Conservation (phyloP, 352 stramenopile species). For the Aphanomyces astaci region DNA sequence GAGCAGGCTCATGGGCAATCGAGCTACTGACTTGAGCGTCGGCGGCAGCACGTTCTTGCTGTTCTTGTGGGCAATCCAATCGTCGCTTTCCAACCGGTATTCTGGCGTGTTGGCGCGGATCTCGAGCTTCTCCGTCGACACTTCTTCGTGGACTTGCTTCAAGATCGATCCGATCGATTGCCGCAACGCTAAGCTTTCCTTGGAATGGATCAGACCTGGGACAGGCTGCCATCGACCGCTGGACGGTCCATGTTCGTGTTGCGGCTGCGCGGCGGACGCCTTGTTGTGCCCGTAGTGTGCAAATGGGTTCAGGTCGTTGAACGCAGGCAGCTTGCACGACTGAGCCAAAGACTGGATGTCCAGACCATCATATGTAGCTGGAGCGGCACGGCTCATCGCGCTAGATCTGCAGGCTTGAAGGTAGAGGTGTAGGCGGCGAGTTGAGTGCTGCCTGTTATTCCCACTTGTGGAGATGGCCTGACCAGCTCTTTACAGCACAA, state of each 20-base stretch:
- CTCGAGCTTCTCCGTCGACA: slow-evolving; percentile 70
- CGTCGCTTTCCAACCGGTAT: slow-evolving; percentile 75
- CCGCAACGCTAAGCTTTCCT: slow-evolving; percentile 76
- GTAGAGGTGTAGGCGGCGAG: not conserved
- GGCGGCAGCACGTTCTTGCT: slow-evolving; percentile 65
- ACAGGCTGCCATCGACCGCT: slow-evolving; percentile 61
- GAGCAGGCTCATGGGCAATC: slow-evolving; percentile 63
- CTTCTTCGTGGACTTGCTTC: slow-evolving; percentile 71
- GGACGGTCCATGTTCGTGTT: not conserved
- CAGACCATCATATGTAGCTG: slow-evolving; percentile 3
- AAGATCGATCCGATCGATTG: slow-evolving; percentile 59
- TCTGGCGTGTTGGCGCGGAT: slow-evolving; percentile 81
- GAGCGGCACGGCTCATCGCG: not conserved
- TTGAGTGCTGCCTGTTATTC: slow-evolving; percentile 1
- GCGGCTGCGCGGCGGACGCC: not conserved
- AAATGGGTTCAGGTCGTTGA: slow-evolving; percentile 68
- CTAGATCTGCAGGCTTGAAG: not conserved
- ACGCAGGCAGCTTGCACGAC: slow-evolving; percentile 42
- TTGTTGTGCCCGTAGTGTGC: slow-evolving; percentile 36
- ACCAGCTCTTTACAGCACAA: slow-evolving; percentile 10
- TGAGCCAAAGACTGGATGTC: slow-evolving; percentile 6
- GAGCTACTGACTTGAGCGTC: slow-evolving; percentile 71
- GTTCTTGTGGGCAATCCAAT: slow-evolving; percentile 83
- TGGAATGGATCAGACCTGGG: slow-evolving; percentile 60
- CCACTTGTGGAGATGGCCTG: slow-evolving; percentile 13